Evolutionary conservation across 495 filamentous ascomycete genomes (phyloP), one percentile per base, ranked within the genome.

Genomic region (Terfezia claveryi): DNA sequence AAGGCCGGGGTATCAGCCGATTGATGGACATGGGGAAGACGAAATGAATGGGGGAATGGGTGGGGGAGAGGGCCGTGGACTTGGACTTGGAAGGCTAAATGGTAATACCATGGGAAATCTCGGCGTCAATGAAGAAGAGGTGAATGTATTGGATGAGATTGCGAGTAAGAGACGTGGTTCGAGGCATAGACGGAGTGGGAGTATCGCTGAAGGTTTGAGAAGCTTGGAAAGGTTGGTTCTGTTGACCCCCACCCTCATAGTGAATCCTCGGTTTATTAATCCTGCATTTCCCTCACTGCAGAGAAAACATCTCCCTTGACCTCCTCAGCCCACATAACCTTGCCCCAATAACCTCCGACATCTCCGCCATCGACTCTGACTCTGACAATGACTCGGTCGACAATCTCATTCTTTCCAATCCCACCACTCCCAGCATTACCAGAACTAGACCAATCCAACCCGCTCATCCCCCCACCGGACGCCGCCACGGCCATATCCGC

Each of bases 151-250:
- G 41, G 41, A 20, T 14, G 41, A 14, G 12, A 20, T 46, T 46
- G 41, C 41, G 41, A 52, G 54, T 20, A 37, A 49, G 23, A 27
- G 16, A 23, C 49, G 38, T 23, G 37, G 51, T 8, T 44, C 56
- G 16, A 50, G 62, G 11, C 59, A 65, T 16, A 52, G 54, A 23
- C 51, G 62, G 36, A 64, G 62, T 10, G 53, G 12, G 6, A 64
- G 62, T 51, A 57, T 64, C 12, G 58, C 58, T 2, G 56, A 38
- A 2, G 58, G 63, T 37, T 36, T 64, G 23, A 58, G 55, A 49
- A 58, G 55, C 49, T 59, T 64, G 32, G 62, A 61, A 53, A 62
- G 51, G 54, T 12, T 37, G 49, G 23, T 49, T 14, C 44, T 49
- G 44, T 4, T 6, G 8, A 20, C 44, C 14, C 5, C 14, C 9